Base-by-base conservation (phyloP, 1,139 yeast species). In the Yamadazyma siamensis region DNA sequence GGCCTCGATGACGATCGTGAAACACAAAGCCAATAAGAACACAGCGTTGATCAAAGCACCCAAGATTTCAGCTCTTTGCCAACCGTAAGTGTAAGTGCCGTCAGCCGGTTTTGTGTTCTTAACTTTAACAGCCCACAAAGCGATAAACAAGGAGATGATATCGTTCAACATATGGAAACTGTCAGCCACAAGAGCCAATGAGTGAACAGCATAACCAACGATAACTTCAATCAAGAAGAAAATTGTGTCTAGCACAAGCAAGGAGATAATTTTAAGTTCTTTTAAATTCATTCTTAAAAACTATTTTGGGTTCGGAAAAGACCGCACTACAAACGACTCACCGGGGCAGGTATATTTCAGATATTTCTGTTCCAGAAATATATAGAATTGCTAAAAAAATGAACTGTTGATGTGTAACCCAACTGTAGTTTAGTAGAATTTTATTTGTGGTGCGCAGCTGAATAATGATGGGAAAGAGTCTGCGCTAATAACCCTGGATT, bases 151-250 rank as follows among this genome's bases (percentile, higher is more conserved):
- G 1, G 97, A 87, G 36, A 91, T 80, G 36, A 91, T 86, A 60
- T 91, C 98, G 59, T 91, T 91, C 43, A 91, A 69, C 97, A 91
- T 91, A 58, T 91, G 98, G 71, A 91, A 91, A 1, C 97, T 83
- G 54, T 94, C 98, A 2, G 97, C 97, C 40, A 89, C 80, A 34
- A 89, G 70, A 0, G 97, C 97, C 50, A 89, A 69, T 2, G 96
- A 89, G 54, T 89, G 94, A 21, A 88, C 95, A 14, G 88, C 71
- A 56, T 88, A 89, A 6, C 95, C 96, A 31, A 86, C 76, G 35
- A 78, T 77, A 30, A 88, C 80, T 55, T 91, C 98, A 39, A 91
- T 52, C 27, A 91, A 65, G 71, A 94, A 91, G 64, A 91, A 91
- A 3, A 73, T 56, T 4, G 94, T 78, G 56, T 91, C 98, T 33